These are phyloP conservation scores for Tolypocladium guangdongense DNA, from an alignment of 2,329 filamentous ascomycete species.

Conservation along the genomic window DNA sequence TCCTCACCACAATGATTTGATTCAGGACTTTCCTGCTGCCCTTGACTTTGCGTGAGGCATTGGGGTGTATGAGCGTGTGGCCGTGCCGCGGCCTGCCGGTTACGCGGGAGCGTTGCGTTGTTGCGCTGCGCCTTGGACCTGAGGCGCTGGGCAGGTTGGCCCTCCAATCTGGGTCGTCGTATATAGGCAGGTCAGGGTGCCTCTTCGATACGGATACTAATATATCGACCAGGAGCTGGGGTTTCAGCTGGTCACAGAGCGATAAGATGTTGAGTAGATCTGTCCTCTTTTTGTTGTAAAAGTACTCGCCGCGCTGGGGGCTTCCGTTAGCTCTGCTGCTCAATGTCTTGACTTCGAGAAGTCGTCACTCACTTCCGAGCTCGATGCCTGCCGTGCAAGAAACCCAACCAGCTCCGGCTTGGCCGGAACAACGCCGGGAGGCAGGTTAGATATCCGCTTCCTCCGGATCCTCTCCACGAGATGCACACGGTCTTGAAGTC, in stretches of 20 bases:
- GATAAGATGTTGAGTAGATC: conserved; percentile 29
- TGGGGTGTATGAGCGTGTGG: conserved; percentile 15
- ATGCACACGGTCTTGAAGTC: conserved; percentile 9
- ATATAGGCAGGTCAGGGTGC: conserved; percentile 31
- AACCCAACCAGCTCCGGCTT: conserved; percentile 29
- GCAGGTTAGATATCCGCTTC: conserved; percentile 20
- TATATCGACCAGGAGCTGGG: conserved; percentile 29
- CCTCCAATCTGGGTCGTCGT: conserved; percentile 30
- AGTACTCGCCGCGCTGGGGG: conserved; percentile 26
- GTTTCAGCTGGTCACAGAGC: conserved; percentile 28
- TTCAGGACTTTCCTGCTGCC: conserved; percentile 22
- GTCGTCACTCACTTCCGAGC: conserved; percentile 18
- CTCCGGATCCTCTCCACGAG: conserved; percentile 21
- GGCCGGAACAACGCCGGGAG: conserved; percentile 19
- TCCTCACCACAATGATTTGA: conserved; percentile 14
- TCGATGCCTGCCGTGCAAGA: conserved; percentile 20
- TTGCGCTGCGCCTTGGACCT: background rate
- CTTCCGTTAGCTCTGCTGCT: background rate
- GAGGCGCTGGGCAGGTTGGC: conserved; percentile 3
- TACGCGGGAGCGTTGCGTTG: conserved; percentile 6
- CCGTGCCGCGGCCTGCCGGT: conserved; percentile 18
- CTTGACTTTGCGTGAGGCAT: conserved; percentile 19
- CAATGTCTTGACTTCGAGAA: no score
- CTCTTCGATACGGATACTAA: conserved; percentile 30
- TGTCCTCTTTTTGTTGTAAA: conserved; percentile 22